Evolutionary conservation across 805 yeast genomes (phyloP), one percentile per base, ranked within the genome.

Genomic region (Nakazawaea wickerhamii): DNA sequence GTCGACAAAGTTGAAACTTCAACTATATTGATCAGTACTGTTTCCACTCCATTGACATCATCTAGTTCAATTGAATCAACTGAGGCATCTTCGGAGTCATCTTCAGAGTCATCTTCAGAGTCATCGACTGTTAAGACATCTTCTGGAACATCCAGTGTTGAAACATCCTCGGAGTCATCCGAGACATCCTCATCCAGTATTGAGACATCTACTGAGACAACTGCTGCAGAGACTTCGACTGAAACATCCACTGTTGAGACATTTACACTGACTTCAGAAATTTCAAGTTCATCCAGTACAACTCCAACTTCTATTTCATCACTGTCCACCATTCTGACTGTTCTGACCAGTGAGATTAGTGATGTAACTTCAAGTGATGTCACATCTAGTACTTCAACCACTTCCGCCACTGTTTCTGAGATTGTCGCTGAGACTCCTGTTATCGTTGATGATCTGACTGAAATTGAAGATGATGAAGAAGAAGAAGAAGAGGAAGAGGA

Each of bases 401-500:
- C 6, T 11, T 28, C 15, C n/a, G 31, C 11, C 11, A 11, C 14
- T 35, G 37, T 23, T 13, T 19, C 30, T 14, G 31, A 4, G 32
- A 35, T 18, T 14, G 42, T 21, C 21, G 30, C 17, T 18, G 30
- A 18, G 15, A 31, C 18, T 15, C 30, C 30, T 20, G 10, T 21
- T 4, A 22, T 3, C 11, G 23, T 32, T 11, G 43, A 22, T 11
- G 23, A 10, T 11, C 22, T 19, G n/a, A 38, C 26, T 10, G 36
- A 30, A n/a, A 42, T 26, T 14, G 49, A 30, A 37, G 25, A 22
- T 2, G 36, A 21, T 3, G 30, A n/a, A 17, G 41, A 36, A 36
- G 44, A 35, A 30, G 38, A 25, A 26, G 30, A 23, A 23, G 38
- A 37, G 7, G 41, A n/a, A 11, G 39, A 17, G n/a, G 26, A 11